Percentiles rank a stretch among this genome's conserved stretches.
phyloP scores from a whole-genome alignment of 208 protist species.

The Leishmania major region DNA sequence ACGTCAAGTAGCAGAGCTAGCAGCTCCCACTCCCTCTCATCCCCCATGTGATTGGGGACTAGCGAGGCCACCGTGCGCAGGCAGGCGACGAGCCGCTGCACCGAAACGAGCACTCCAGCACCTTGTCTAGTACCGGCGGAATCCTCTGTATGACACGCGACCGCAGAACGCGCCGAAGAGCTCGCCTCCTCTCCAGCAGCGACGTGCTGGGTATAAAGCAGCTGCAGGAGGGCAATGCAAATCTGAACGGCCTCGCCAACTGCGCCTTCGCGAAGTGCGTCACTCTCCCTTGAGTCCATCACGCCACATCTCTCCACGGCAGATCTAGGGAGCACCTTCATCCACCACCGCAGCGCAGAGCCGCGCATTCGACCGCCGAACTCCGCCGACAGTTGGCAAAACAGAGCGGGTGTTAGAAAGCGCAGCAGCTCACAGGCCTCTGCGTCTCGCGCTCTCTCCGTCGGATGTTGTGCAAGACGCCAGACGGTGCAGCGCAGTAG shows the following conservation, averaged over 20 bases:
- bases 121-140: neutral
- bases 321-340: neutral
- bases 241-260: neutral
- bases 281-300: neutral
- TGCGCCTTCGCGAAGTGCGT: neutral
- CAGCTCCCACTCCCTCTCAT: constrained; percentile 17
- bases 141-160: neutral
- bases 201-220: neutral
- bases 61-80: neutral
- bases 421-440: neutral
- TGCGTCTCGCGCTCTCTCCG: neutral
- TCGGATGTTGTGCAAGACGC: neutral
- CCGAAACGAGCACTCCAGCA: neutral
- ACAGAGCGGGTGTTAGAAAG: neutral
- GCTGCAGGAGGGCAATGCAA: constrained; percentile 10
- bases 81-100: neutral
- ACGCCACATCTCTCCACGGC: neutral
- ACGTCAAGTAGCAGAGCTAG: constrained; percentile 12
- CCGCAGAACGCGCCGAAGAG: neutral
- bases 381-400: neutral
- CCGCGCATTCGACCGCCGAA: neutral
- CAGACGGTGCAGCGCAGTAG: constrained; percentile 10
- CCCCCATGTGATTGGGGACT: no score
- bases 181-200: neutral
- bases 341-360: neutral